Evolutionary conservation across 2,329 filamentous ascomycete species (phyloP), one percentile per base, ranked within the genome.

Genomic region (Trichoderma aggressivum): DNA sequence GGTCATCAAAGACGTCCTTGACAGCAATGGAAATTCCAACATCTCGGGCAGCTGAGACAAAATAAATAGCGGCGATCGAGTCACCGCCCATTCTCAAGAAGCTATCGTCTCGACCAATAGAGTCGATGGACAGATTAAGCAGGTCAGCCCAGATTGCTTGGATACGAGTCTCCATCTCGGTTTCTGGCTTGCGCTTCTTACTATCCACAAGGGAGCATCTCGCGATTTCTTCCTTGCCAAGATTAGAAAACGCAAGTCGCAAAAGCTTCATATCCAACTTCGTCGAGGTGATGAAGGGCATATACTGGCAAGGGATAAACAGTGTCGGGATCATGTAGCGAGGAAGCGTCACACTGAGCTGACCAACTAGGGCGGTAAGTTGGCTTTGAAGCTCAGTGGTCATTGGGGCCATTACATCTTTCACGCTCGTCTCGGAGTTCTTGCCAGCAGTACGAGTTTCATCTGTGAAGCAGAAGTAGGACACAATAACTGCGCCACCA

Each of bases 71-170:
- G 21, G 69, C 55, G 7, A 74, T 73, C 0, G 75, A 76, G 24
- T 76, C 75, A 24, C 75, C 74, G 18, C 75, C 75, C 18, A 75
- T 70, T 2, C 72, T 69, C 34, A 74, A 24, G 14, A 76, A 76
- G 62, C 64, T 70, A n/a, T 74, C 74, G 26, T 75, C 60, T 2
- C 39, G 39, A 34, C 73, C 72, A 32, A 76, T 75, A 14, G 28
- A 59, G 5, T 71, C 61, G 5, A 36, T 18, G 3, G 61, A 32
- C 8, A 73, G 26, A 7, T 66, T 53, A 2, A 72, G 61, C 5
- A 72, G 36, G 2, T 65, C 58, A 2, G 70, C 65, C 73, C 73
- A 83, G 77, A 84, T 82, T 30, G 76, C 73, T 10, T 77, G 75
- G 10, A 84, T 65, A 12, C 75, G 74, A 34, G 76, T 74, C 36